Evolutionary conservation across 2,329 filamentous ascomycete species (phyloP).

Genomic region (Colletotrichum liaoningense): DNA sequence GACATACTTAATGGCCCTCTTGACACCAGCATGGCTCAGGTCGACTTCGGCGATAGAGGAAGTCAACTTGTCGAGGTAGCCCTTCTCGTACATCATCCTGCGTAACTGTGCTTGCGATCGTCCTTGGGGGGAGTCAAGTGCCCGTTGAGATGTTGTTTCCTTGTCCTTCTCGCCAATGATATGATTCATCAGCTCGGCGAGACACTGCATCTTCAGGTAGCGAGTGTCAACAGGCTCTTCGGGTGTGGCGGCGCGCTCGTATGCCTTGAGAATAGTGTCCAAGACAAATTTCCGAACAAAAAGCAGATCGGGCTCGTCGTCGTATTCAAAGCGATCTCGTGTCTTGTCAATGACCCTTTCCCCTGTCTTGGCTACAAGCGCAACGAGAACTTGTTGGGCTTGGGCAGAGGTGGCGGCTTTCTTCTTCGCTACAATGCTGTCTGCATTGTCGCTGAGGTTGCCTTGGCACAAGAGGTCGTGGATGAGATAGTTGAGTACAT

Average conservation of each 20-base stretch:
- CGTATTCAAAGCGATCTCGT: conserved; percentile 71
- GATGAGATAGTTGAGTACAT: conserved; percentile 92
- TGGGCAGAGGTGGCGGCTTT: conserved; percentile 85
- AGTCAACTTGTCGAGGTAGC: conserved; percentile 89
- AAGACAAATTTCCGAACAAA: conserved; percentile 96
- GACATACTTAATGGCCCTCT: conserved; percentile 96
- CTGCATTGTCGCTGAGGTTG: conserved; percentile 74
- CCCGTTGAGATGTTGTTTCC: conserved; percentile 53
- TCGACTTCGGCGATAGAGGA: conserved; percentile 95
- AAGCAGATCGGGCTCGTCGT: conserved; percentile 84
- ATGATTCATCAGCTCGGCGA: conserved; percentile 92
- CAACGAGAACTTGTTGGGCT: conserved; percentile 87
- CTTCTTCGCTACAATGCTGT: conserved; percentile 85
- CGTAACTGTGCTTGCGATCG: conserved; percentile 85
- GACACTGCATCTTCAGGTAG: conserved; percentile 86
- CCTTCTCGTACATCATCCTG: conserved; percentile 98
- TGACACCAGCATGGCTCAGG: conserved; percentile 92
- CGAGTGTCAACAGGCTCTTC: conserved; percentile 85
- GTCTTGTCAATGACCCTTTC: conserved; percentile 74
- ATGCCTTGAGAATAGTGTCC: conserved; percentile 91
- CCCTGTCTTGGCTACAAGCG: conserved; percentile 87
- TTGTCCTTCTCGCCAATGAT: conserved; percentile 88
- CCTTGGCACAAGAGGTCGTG: conserved; percentile 77
- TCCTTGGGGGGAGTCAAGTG: conserved; percentile 47
- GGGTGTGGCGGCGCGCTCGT: conserved; percentile 86